Conservation (phyloP, 331 rosid genomes). For the Ulmus americana region DNA sequence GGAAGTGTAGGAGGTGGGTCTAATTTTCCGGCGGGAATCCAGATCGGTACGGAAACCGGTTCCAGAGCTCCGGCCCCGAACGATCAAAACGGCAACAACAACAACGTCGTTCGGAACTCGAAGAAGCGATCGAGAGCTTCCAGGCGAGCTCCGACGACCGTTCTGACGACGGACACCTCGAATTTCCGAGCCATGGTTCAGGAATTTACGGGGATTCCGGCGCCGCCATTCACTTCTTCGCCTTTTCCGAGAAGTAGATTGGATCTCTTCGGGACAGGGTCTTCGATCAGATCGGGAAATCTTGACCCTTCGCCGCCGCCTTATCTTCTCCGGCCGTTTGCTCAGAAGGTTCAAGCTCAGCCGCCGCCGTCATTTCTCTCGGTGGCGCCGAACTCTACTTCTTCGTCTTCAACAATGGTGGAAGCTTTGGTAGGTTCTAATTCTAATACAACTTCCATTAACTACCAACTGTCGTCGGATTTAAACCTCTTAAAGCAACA, state of each 20-base stretch:
- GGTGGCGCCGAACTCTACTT: neutral
- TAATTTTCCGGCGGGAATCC: neutral
- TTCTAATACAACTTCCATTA: constrained; percentile 30
- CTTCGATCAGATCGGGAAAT: constrained; percentile 30
- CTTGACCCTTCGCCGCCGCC: constrained; percentile 38
- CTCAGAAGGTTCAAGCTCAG: constrained; percentile 50
- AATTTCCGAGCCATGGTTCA: constrained; percentile 99
- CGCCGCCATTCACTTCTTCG: constrained; percentile 67
- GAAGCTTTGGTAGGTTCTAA: constrained; percentile 22
- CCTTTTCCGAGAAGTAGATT: constrained; percentile 53
- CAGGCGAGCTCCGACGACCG: constrained; percentile 92
- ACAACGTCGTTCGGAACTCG: constrained; percentile 47
- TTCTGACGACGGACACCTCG: constrained; percentile 76
- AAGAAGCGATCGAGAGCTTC: constrained; percentile 91
- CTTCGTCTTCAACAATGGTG: constrained; percentile 21
- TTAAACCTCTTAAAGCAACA: constrained; percentile 20
- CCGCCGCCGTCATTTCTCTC: constrained; percentile 25
- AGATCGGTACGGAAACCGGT: neutral
- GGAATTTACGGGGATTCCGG: constrained; percentile 94
- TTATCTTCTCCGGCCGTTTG: constrained; percentile 64
- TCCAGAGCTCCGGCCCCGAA: neutral
- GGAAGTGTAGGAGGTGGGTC: neutral
- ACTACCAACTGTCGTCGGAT: constrained; percentile 28
- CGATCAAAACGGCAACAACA: constrained; percentile 22
- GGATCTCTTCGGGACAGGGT: constrained; percentile 50